Evolutionary conservation across 2,329 filamentous ascomycete genomes (phyloP).

Genomic region (Xylariaceae sp.): DNA sequence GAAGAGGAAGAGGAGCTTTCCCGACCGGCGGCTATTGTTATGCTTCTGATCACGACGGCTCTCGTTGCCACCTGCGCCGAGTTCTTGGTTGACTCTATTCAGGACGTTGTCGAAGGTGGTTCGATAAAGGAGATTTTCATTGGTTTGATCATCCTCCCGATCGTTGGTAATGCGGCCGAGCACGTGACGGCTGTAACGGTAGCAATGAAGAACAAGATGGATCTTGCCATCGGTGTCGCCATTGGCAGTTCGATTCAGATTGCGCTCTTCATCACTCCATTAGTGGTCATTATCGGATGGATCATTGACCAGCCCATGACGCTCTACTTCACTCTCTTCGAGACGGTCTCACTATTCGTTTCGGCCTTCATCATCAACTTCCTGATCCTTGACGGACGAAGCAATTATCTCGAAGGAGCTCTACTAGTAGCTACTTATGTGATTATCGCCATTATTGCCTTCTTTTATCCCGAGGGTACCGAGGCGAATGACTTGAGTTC

Average conservation of each 20-base stretch:
- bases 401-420: constrained; percentile 80
- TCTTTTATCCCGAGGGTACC: constrained; percentile 55
- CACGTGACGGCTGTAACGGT: constrained; percentile 67
- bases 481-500: constrained; percentile 40
- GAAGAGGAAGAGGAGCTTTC: constrained; percentile 48
- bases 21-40: constrained; percentile 52
- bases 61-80: constrained; percentile 65
- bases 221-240: constrained; percentile 66
- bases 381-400: constrained; percentile 75
- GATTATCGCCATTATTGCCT: constrained; percentile 62
- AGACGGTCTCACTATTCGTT: constrained; percentile 81
- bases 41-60: constrained; percentile 58
- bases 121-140: constrained; percentile 62
- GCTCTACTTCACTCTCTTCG: constrained; percentile 81
- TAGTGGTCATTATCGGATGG: constrained; percentile 69
- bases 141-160: constrained; percentile 65
- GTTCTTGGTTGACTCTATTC: constrained; percentile 63
- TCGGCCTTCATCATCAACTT: constrained; percentile 85
- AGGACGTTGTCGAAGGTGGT: constrained; percentile 53
- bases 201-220: constrained; percentile 71
- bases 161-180: constrained; percentile 69
- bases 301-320: constrained; percentile 63
- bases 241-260: constrained; percentile 69
- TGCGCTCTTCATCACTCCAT: constrained; percentile 63
- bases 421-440: constrained; percentile 62